Base-by-base conservation (phyloP, 768 basidiomycete genomes). In the Tylopilus vinaceipallidus region DNA sequence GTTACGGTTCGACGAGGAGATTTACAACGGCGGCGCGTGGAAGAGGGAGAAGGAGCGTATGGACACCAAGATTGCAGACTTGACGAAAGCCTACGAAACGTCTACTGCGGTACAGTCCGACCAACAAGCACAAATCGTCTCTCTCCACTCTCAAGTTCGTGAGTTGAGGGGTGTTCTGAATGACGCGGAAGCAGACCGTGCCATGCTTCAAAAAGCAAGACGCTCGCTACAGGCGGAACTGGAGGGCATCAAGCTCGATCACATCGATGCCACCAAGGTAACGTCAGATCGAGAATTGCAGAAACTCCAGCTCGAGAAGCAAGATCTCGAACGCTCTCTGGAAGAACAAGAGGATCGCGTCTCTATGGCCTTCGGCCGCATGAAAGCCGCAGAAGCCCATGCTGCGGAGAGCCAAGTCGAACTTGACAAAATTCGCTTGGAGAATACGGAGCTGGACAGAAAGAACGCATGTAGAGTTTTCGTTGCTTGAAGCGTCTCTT, bases 1-100 rank as follows among this genome's bases (percentile, higher is more conserved):
- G 57, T 68, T 87, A 29, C 79, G 81, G 33, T 84, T 82, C 55
- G 86, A 91, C 52, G 86, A 89, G 53, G 89, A 91, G 59, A 76
- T 86, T 8, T 87, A 85, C 66, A 86, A 79, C 49, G 84, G 86
- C 40, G 79, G 83, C 13, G 81, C 85, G 4, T 92, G 90, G 91
- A 86, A 86, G 72, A 87, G 88, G 62, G 91, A 94, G 71, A 90
- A 84, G 66, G 90, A 92, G 50, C 84, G 88, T 11, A 73, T 92
- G 71, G 89, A 93, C 53, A 86, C 81, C 45, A 91, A 89, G 77
- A 89, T 93, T 45, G 65, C 64, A 5, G 87, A 92, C 64, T 61
- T 91, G 50, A 83, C 79, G 20, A 83, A 82, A 47, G 89, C 86
- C 1, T 91, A 84, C 62, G 88, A 91, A 56, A 74, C 83, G 1